phyloP scores from a whole-genome alignment of 2,329 filamentous ascomycete species.

The Chrysosporium keratinophilum region DNA sequence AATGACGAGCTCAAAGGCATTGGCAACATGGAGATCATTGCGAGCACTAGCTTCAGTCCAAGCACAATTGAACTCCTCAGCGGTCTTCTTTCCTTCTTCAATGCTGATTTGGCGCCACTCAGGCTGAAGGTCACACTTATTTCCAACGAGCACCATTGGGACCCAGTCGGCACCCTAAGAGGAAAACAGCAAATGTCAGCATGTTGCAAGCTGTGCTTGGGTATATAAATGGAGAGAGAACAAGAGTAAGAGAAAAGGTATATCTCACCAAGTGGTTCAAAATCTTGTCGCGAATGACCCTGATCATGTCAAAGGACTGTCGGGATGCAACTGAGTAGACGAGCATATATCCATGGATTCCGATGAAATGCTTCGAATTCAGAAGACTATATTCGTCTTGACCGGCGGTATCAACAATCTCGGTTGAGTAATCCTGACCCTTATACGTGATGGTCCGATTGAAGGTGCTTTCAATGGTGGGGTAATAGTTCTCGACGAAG shows the following conservation, averaged over 20 bases:
- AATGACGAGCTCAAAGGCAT: slow-evolving; percentile 89
- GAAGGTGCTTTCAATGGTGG: slow-evolving; percentile 98
- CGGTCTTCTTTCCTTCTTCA: slow-evolving; percentile 75
- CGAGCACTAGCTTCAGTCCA: slow-evolving; percentile 92
- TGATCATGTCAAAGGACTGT: slow-evolving; percentile 94
- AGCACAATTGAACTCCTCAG: slow-evolving; percentile 78
- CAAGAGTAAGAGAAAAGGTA: neutral
- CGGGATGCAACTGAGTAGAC: slow-evolving; percentile 95
- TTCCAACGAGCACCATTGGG: slow-evolving; percentile 88
- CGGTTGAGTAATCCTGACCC: slow-evolving; percentile 84
- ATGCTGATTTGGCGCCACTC: slow-evolving; percentile 84
- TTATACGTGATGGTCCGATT: slow-evolving; percentile 90
- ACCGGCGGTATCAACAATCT: slow-evolving; percentile 96
- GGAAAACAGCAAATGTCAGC: neutral
- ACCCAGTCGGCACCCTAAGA: slow-evolving; percentile 77
- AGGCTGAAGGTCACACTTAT: slow-evolving; percentile 87
- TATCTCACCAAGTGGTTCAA: slow-evolving; percentile 74
- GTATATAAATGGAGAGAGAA: neutral
- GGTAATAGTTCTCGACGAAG: slow-evolving; percentile 98
- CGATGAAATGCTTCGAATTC: slow-evolving; percentile 97
- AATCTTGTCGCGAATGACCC: slow-evolving; percentile 93
- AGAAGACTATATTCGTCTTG: slow-evolving; percentile 99
- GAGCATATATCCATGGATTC: slow-evolving; percentile 96
- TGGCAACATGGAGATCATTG: slow-evolving; percentile 86
- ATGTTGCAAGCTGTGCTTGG: neutral